Evolutionary conservation across 805 yeast species (phyloP), one percentile per base, ranked within the genome.

Genomic region (Wickerhamiella cacticola): DNA sequence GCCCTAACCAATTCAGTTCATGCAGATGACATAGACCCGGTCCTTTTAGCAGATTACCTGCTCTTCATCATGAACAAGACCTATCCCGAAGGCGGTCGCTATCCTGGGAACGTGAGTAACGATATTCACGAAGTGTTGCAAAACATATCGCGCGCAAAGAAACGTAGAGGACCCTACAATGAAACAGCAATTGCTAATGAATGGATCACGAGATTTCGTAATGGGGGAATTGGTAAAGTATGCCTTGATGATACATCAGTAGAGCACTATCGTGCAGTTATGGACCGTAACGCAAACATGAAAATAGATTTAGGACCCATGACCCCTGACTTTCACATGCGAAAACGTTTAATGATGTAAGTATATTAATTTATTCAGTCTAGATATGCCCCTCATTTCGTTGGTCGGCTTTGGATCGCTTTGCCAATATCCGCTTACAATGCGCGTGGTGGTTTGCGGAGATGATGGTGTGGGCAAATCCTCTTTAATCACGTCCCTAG

Each of bases 381-480:
- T 13, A 19, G 25, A 21, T 31, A 31, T 31, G 36, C 7, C n/a
- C 28, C 28, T 25, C n/a, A n/a, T n/a, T n/a, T n/a, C n/a, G n/a
- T n/a, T n/a, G n/a, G n/a, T n/a, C n/a, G n/a, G n/a, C n/a, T n/a
- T n/a, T n/a, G n/a, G n/a, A n/a, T n/a, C n/a, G n/a, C n/a, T n/a
- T n/a, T n/a, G n/a, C n/a, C n/a, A n/a, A n/a, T n/a, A 19, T 25
- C 40, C 23, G n/a, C 40, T 35, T 35, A 39, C 29, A 39, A 77
- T 89, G 25, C 67, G 95, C 49, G 80, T 92, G 1, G 95, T 86
- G 0, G 80, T 92, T 0, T 87, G 96, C 63, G 98, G 98, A 9
- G 98, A 92, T 65, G 94, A 84, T 52, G 82, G 85, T 21, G 66
- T 52, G 49, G 58, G 52, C n/a, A 55, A 63, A 48, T 53, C 59